Base-by-base conservation (phyloP, 1,284 basidiomycete genomes). In the Pseudozyma thailandica region DNA sequence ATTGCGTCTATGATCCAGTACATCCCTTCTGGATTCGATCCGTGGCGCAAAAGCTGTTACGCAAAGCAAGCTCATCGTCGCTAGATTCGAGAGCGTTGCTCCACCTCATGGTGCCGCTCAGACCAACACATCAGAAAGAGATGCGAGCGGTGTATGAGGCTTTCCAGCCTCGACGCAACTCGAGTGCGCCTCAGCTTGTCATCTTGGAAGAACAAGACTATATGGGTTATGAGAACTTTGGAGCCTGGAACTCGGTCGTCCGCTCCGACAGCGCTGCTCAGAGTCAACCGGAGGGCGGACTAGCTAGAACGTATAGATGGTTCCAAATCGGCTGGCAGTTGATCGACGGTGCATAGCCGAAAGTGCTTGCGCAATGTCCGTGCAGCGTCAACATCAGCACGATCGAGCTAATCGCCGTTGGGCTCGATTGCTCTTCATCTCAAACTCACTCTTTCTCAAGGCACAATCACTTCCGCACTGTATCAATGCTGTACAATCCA, bases 1-100 rank as follows among this genome's bases (percentile, higher is more conserved):
- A 81, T 46, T 81, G 79, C 49, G 64, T 81, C 21, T 81, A 81
- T 51, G 77, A 81, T 46, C 63, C 72, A 7, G 43, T 64, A 2
- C 79, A 81, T 48, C 74, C 79, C 0, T 15, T 44, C 18, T 81
- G 79, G 79, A 77, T 81, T 27, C 59, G 65, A 3, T 68, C 79
- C 4, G 79, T 81, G 1, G 77, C 74, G 7, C 55, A 61, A 50
- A 49, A 58, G 65, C 54, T 64, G 57, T 42, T 58, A 26, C 21
- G 50, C 43, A n/a, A 30, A 42, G n/a, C 42, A 6, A n/a, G 21
- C 16, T 16, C 33, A 16, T 35, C 33, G 5, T 16, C 33, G 15
- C 13, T 16, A 6, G 6, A 9, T n/a, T 10, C n/a, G 1, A 9
- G 23, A 31, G 51, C 73, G 8, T 20, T 70, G 33, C 54, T 81